Evolutionary conservation across 2,329 filamentous ascomycete species (phyloP).

Genomic region (Didymosphaeria variabile): DNA sequence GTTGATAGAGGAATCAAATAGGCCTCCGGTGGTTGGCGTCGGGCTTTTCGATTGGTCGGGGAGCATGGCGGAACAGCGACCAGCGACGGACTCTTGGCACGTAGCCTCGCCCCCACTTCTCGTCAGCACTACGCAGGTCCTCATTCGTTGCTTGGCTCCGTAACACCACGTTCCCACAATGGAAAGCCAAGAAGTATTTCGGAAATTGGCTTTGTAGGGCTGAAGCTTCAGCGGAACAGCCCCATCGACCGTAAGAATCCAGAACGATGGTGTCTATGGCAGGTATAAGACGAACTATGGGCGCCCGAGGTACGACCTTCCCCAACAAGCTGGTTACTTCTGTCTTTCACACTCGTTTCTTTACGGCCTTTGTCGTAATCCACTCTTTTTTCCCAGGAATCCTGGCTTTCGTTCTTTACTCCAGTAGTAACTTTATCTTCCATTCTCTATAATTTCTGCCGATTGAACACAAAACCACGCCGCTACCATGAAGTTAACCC

Average conservation of each 20-base stretch:
- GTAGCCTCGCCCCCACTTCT: conserved; percentile 5
- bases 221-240: conserved; percentile 8
- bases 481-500: conserved; percentile 9
- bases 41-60: conserved; percentile 2
- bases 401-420: conserved; percentile 9
- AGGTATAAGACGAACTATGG: conserved; percentile 9
- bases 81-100: conserved; percentile 14
- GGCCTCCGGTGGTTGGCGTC: conserved; percentile 1
- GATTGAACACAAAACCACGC: background rate
- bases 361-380: conserved; percentile 7
- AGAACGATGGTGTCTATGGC: background rate
- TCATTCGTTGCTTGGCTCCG: conserved; percentile 4
- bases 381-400: conserved; percentile 13
- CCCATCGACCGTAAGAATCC: conserved; percentile 8
- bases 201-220: conserved; percentile 9
- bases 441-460: background rate
- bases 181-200: conserved; percentile 2
- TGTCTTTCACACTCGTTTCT: conserved; percentile 11
- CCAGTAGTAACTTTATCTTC: background rate
- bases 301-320: background rate
- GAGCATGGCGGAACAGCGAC: conserved; percentile 3
- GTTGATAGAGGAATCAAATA: background rate
- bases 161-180: background rate
- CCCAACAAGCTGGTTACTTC: background rate
- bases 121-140: background rate